Percentiles rank a stretch among this genome's conserved stretches.
Conservation (phyloP, 2,329 filamentous ascomycete genomes). For the Aulographum hederae region DNA sequence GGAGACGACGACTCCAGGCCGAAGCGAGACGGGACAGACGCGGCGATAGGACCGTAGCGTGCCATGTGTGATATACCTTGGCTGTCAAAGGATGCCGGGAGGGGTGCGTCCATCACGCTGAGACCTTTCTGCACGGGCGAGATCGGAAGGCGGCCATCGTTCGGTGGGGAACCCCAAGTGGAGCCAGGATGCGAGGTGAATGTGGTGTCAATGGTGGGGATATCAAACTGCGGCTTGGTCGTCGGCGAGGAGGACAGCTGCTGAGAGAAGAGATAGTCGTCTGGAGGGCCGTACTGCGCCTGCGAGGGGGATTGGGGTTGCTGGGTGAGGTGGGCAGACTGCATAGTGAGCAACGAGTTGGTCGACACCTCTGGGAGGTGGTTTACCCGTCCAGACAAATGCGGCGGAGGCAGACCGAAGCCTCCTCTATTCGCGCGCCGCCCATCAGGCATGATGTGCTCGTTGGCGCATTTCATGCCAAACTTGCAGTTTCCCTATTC, state of each 20-base stretch:
- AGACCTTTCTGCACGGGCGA: conserved; percentile 58
- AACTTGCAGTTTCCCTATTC: conserved; percentile 93
- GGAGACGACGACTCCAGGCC: conserved; percentile 41
- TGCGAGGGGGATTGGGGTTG: conserved; percentile 15
- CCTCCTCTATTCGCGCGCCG: conserved; percentile 67
- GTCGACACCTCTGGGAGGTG: no score
- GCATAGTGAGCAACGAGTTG: conserved; percentile 50
- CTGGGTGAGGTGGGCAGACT: conserved; percentile 30
- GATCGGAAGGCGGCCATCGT: conserved; percentile 53
- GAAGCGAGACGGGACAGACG: background rate
- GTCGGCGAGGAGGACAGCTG: conserved; percentile 12
- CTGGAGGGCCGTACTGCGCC: background rate
- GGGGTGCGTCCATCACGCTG: conserved; percentile 83
- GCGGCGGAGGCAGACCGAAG: conserved; percentile 33
- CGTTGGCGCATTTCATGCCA: conserved; percentile 90
- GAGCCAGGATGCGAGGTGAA: conserved; percentile 39
- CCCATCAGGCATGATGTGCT: conserved; percentile 87
- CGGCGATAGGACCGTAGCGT: conserved; percentile 73
- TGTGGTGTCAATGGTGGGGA: conserved; percentile 38
- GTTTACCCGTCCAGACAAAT: no score
- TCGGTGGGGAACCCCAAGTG: conserved; percentile 69
- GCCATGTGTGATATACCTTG: conserved; percentile 88
- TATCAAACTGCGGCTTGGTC: conserved; percentile 25
- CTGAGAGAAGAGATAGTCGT: conserved; percentile 16
- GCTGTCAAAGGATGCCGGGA: conserved; percentile 90